Evolutionary conservation across 495 filamentous ascomycete species (phyloP).

Genomic region (Aspergillus haitiensis): DNA sequence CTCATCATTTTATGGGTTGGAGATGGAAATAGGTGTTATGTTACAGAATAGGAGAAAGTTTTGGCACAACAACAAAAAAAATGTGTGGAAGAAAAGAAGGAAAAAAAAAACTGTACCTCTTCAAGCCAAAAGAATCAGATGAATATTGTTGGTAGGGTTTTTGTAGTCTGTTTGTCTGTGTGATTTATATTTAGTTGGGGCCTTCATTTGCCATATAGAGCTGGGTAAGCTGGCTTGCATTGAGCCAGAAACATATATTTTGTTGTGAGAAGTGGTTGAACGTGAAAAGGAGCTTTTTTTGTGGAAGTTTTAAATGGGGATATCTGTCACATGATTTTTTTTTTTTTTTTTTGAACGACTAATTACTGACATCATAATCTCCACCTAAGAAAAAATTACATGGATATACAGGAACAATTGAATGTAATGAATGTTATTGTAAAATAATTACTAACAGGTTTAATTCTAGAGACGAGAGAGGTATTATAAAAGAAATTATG

Average conservation of each 20-base stretch:
- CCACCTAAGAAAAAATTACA: no score
- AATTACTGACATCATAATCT: no score
- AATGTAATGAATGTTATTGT: not conserved
- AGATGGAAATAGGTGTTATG: slow-evolving; percentile 14
- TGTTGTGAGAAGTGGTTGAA: not conserved
- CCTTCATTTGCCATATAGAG: no score
- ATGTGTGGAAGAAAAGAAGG: no score
- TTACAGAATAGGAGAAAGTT: not conserved
- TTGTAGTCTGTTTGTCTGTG: no score
- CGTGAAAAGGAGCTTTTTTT: not conserved
- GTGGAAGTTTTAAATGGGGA: not conserved
- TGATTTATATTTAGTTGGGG: no score
- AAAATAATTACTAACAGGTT: not conserved
- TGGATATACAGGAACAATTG: not conserved
- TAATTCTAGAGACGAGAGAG: slow-evolving; percentile 5
- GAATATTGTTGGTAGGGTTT: no score
- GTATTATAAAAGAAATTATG: slow-evolving; percentile 9
- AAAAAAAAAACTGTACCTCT: no score
- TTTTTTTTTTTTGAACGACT: not conserved
- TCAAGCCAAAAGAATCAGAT: no score
- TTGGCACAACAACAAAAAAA: no score
- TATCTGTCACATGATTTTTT: slow-evolving; percentile 1
- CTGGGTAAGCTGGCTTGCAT: no score
- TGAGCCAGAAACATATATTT: no score
- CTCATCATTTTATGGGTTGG: slow-evolving; percentile 39